These are phyloP conservation scores for Talaromyces islandicus DNA, from an alignment of 2,329 filamentous ascomycete species.

Conservation along the genomic window DNA sequence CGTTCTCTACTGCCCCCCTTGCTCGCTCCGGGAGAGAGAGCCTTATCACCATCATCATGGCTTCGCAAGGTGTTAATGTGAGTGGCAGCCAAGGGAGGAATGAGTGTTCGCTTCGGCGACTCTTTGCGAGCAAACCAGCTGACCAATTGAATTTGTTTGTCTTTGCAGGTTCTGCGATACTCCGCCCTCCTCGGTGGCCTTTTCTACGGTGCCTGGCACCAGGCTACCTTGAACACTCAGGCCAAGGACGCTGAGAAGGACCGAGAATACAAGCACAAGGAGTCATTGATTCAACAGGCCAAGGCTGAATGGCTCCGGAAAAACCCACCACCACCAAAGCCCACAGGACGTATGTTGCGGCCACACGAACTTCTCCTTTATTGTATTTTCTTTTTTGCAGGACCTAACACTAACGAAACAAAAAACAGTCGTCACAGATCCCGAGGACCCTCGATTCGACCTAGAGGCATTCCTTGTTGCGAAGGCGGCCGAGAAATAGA, in stretches of 20 bases:
- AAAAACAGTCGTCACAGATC: slow-evolving; percentile 62
- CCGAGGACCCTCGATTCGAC: slow-evolving; percentile 84
- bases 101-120: background rate
- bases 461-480: slow-evolving; percentile 75
- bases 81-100: slow-evolving; percentile 17
- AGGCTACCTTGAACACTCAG: slow-evolving; percentile 68
- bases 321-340: slow-evolving; percentile 50
- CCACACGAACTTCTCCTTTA: background rate
- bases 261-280: slow-evolving; percentile 84
- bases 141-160: background rate
- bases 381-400: background rate
- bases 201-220: slow-evolving; percentile 94
- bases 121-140: slow-evolving; percentile 15
- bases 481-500: slow-evolving; percentile 45
- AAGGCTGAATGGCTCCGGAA: slow-evolving; percentile 86
- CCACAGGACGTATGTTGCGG: slow-evolving; percentile 32
- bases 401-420: slow-evolving; percentile 10
- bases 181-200: slow-evolving; percentile 86
- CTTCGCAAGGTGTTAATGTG: slow-evolving; percentile 65
- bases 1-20: slow-evolving; percentile 26
- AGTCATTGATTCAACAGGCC: slow-evolving; percentile 84
- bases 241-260: slow-evolving; percentile 66
- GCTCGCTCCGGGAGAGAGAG: slow-evolving; percentile 39
- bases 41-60: slow-evolving; percentile 42
- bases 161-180: slow-evolving; percentile 83